Conservation (phyloP, 257 asterid species). For the Voacanga thouarsii region DNA sequence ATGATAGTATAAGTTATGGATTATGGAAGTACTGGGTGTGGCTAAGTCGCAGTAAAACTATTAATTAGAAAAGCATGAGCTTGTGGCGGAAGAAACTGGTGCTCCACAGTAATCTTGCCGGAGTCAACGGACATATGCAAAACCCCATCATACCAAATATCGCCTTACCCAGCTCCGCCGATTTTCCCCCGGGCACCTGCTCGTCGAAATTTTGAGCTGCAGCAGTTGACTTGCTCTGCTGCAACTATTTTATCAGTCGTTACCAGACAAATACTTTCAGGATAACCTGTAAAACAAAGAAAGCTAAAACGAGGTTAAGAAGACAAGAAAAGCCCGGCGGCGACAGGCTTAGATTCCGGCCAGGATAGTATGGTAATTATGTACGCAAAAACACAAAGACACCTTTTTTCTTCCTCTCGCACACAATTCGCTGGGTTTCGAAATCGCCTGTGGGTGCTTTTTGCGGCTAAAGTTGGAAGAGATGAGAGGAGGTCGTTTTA, state of each 20-base stretch:
- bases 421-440: not conserved
- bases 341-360: slow-evolving; percentile 22
- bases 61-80: slow-evolving; percentile 69
- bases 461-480: slow-evolving; percentile 48
- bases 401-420: not conserved
- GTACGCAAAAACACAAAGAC: not conserved
- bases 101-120: slow-evolving; percentile 98
- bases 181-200: not conserved
- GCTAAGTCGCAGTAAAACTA: not conserved
- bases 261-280: not conserved
- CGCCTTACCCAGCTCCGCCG: slow-evolving; percentile 57
- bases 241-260: not conserved
- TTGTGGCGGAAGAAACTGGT: slow-evolving; percentile 99
- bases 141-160: slow-evolving; percentile 82
- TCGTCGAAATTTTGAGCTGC: not conserved
- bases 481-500: slow-evolving; percentile 28
- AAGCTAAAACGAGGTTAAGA: not conserved
- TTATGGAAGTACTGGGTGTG: not conserved
- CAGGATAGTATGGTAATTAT: slow-evolving; percentile 19
- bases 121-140: slow-evolving; percentile 84
- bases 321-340: not conserved
- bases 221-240: not conserved
- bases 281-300: not conserved
- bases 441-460: slow-evolving; percentile 18
- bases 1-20: not conserved